phyloP scores from a whole-genome alignment of 2,329 filamentous ascomycete species.

The Erysiphe pulchra region DNA sequence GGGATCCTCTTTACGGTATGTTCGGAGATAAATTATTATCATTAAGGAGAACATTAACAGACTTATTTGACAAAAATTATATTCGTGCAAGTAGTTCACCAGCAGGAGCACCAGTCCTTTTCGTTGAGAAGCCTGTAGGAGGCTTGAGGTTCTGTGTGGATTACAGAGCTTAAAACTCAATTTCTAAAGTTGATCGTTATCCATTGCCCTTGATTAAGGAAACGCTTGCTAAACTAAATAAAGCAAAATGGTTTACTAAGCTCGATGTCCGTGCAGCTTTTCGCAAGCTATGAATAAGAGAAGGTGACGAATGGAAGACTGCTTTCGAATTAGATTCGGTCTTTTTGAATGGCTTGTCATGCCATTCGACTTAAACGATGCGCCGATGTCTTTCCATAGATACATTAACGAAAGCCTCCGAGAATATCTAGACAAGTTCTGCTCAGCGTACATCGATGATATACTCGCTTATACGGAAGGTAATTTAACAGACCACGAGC shows the following conservation, averaged over 20 bases:
- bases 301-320: neutral
- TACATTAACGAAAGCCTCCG: neutral
- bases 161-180: neutral
- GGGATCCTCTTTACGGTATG: no score
- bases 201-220: neutral
- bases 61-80: neutral
- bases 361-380: neutral
- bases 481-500: neutral
- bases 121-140: no score
- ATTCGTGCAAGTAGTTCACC: neutral
- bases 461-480: neutral
- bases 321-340: neutral
- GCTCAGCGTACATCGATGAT: neutral
- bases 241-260: no score
- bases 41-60: neutral
- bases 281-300: neutral
- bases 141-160: no score
- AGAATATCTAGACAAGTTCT: no score
- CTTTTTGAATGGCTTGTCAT: neutral
- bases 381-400: neutral
- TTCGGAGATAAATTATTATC: neutral
- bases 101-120: neutral
- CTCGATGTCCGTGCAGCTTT: no score
- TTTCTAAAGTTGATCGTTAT: neutral
- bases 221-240: neutral